These are phyloP conservation scores for Cucumis melo DNA, from an alignment of 306 rosid species.

Conservation along the genomic window DNA sequence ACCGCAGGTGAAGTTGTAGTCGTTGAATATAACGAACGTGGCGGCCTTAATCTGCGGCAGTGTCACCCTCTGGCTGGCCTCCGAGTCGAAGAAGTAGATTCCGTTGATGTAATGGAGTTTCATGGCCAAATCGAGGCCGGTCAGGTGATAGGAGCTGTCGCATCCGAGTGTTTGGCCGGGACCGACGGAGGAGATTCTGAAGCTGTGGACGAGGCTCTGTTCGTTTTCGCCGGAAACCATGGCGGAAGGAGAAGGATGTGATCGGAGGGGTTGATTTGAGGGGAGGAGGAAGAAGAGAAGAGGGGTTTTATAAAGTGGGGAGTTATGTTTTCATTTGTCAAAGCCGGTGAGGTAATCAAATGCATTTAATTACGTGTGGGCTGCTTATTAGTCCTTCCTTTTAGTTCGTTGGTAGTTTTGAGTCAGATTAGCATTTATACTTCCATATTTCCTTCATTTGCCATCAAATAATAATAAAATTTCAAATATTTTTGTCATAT, in stretches of 20 bases:
- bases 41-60: slow-evolving; percentile 26
- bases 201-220: slow-evolving; percentile 21
- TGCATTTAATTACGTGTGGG: neutral
- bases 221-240: slow-evolving; percentile 24
- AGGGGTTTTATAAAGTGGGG: neutral
- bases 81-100: slow-evolving; percentile 33
- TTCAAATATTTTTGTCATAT: no score
- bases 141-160: slow-evolving; percentile 22
- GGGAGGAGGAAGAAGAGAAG: no score
- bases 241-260: neutral
- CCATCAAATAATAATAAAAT: no score
- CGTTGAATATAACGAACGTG: slow-evolving; percentile 21
- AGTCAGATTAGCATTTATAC: no score
- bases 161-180: slow-evolving; percentile 23
- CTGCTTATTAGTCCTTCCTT: neutral
- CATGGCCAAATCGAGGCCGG: slow-evolving; percentile 60
- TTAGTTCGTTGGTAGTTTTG: no score
- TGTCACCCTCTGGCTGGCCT: slow-evolving; percentile 6
- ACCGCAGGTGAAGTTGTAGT: slow-evolving; percentile 34
- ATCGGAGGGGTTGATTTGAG: neutral
- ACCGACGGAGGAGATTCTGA: slow-evolving; percentile 55
- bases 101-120: slow-evolving; percentile 64
- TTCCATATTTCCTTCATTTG: no score
- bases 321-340: neutral
- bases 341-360: neutral